Conservation (phyloP, 2,329 filamentous ascomycete genomes). For the Drechslera avenae region DNA sequence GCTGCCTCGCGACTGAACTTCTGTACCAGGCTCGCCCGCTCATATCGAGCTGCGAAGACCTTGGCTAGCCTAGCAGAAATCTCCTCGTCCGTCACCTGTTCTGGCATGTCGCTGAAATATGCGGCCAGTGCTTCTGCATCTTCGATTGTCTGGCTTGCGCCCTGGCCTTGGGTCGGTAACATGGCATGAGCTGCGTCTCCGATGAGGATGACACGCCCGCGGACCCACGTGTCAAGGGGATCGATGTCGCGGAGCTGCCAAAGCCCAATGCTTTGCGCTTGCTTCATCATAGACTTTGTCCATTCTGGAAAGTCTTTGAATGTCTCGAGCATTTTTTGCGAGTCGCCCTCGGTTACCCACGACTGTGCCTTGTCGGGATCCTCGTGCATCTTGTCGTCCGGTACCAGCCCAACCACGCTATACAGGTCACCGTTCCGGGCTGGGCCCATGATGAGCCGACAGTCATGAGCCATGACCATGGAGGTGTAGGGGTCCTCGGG, state of each 20-base stretch:
- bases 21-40: constrained; percentile 51
- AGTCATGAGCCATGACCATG: constrained; percentile 54
- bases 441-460: constrained; percentile 55
- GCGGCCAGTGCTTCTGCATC: constrained; percentile 56
- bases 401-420: constrained; percentile 54
- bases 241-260: constrained; percentile 56
- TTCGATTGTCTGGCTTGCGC: constrained; percentile 58
- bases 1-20: constrained; percentile 52
- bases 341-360: constrained; percentile 49
- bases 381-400: constrained; percentile 51
- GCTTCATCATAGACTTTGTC: constrained; percentile 46
- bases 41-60: constrained; percentile 30
- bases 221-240: constrained; percentile 52
- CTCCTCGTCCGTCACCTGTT: constrained; percentile 16
- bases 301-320: constrained; percentile 52
- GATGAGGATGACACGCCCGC: constrained; percentile 57
- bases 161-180: constrained; percentile 60
- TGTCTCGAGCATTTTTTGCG: constrained; percentile 47
- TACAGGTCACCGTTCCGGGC: constrained; percentile 50
- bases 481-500: constrained; percentile 51
- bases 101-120: constrained; percentile 19
- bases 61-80: constrained; percentile 18
- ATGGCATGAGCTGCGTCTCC: constrained; percentile 60
- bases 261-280: constrained; percentile 46
- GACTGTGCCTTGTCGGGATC: constrained; percentile 44